Evolutionary conservation across 2,329 filamentous ascomycete genomes (phyloP).

Genomic region (Aspergillus caelatus): DNA sequence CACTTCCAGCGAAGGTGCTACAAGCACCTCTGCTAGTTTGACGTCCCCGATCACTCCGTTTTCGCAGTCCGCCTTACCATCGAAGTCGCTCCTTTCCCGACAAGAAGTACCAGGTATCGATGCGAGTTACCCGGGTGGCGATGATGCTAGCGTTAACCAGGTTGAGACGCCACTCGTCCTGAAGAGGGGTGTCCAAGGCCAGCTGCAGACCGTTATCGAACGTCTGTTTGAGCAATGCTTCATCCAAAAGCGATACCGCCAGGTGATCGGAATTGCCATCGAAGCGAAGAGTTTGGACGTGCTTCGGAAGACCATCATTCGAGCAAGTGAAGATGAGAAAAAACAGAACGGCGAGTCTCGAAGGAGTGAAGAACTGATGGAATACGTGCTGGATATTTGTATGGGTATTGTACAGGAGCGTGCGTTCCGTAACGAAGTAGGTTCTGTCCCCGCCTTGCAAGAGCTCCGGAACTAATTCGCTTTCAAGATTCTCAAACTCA

Average conservation of each 20-base stretch:
- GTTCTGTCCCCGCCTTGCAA: constrained; percentile 12
- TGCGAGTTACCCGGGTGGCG: constrained; percentile 57
- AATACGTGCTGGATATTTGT: constrained; percentile 92
- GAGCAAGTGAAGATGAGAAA: constrained; percentile 85
- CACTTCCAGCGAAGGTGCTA: constrained; percentile 64
- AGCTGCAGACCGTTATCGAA: constrained; percentile 81
- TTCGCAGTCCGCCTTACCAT: constrained; percentile 88
- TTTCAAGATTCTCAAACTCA: constrained; percentile 76
- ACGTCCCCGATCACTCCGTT: constrained; percentile 93
- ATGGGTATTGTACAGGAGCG: constrained; percentile 98
- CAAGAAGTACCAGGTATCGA: constrained; percentile 66
- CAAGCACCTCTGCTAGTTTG: constrained; percentile 66
- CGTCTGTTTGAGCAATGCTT: constrained; percentile 91
- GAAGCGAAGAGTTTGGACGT: constrained; percentile 92
- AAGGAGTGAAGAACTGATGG: constrained; percentile 88
- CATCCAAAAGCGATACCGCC: constrained; percentile 81
- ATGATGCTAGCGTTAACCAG: constrained; percentile 57
- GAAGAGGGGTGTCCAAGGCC: constrained; percentile 73
- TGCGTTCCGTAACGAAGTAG: constrained; percentile 71
- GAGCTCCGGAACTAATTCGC: constrained; percentile 6
- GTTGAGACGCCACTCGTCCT: constrained; percentile 66
- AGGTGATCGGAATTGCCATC: constrained; percentile 95
- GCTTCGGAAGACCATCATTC: constrained; percentile 80
- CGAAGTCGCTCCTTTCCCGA: constrained; percentile 91
- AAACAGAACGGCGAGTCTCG: constrained; percentile 60